Evolutionary conservation across 805 yeast species (phyloP), one percentile per base, ranked within the genome.

Genomic region (Schizosaccharomyces cryophilus): DNA sequence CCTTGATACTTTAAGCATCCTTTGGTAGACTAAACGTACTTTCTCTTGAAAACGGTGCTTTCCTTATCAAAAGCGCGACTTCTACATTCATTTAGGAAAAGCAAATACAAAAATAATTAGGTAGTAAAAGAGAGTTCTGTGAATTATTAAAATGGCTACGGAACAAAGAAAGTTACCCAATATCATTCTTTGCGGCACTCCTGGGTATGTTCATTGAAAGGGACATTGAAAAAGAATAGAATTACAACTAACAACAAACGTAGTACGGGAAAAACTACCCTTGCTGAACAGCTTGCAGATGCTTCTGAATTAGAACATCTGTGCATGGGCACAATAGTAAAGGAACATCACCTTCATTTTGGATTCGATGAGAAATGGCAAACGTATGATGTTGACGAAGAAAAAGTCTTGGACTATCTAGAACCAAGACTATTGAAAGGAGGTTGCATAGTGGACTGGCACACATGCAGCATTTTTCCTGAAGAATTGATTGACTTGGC

Each of bases 401-500:
- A 93, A 68, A 83, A 81, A 65, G 74, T 90, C 15, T 72, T 88
- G 62, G 97, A 93, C 69, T 79, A 80, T 29, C 71, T 93, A 60
- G 96, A 89, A 70, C 82, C 83, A 5, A 78, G 83, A 48, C 74
- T 89, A 59, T 84, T 83, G 61, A 74, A 80, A 64, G 99, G 99
- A n/a, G 95, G 94, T 1, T 76, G 78, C n/a, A 74, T 93, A 7
- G 77, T 93, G 13, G 99, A 93, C 71, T 93, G 98, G 98, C 99
- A 93, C 70, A 93, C 90, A 56, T 87, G 95, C 72, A 98, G 93
- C 68, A 80, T 87, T 24, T 90, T 93, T 69, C 97, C 97, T 0
- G 97, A 88, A 69, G 75, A 94, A 66, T 78, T 87, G 69, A 85
- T 93, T 60, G 99, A 93, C 71, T 75, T 93, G 64, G 97, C 93